Evolutionary conservation across 1,284 basidiomycete genomes (phyloP).

Genomic region (Thecaphora thlaspeos): DNA sequence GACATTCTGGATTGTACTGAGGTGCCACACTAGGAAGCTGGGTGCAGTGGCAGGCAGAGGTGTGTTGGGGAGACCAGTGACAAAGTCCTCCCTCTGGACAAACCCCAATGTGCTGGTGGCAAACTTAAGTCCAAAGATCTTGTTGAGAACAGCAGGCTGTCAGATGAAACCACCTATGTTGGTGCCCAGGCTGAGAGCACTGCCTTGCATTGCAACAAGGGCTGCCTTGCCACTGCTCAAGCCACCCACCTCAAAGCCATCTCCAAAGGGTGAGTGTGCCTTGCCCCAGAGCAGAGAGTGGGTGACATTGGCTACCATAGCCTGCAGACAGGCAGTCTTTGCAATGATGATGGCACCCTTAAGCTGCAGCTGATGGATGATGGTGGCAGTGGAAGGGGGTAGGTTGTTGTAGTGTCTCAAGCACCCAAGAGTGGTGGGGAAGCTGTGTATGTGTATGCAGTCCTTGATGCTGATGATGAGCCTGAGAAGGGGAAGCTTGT

Average conservation of each 20-base stretch:
- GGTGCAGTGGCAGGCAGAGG: conserved; percentile 20
- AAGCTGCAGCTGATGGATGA: conserved; percentile 5
- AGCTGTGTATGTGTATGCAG: conserved; percentile 30
- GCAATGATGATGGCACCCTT: conserved; percentile 36
- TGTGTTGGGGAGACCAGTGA: conserved; percentile 29
- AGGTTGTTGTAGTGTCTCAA: conserved; percentile 11
- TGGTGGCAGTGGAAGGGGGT: conserved; percentile 1
- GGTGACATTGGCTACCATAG: conserved; percentile 35
- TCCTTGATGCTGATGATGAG: conserved; percentile 42
- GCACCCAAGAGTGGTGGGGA: conserved; percentile 28
- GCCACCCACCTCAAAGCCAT: conserved; percentile 40
- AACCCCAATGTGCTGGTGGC: conserved; percentile 7
- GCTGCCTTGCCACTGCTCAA: conserved; percentile 38
- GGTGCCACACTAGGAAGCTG: conserved; percentile 9
- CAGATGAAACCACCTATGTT: conserved; percentile 44
- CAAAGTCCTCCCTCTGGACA: conserved; percentile 16
- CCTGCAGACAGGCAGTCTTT: conserved; percentile 39
- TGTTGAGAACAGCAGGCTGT: conserved; percentile 32
- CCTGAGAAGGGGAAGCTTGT: conserved; percentile 12
- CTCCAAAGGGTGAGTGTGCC: conserved; percentile 3
- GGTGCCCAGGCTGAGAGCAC: conserved; percentile 32
- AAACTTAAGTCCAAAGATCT: conserved; percentile 21
- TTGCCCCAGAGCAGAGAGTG: conserved; percentile 25
- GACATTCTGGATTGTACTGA: conserved; percentile 2
- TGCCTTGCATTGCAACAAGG: conserved; percentile 27